Evolutionary conservation across 2,329 filamentous ascomycete genomes (phyloP).

Genomic region (Colletotrichum coccodes): DNA sequence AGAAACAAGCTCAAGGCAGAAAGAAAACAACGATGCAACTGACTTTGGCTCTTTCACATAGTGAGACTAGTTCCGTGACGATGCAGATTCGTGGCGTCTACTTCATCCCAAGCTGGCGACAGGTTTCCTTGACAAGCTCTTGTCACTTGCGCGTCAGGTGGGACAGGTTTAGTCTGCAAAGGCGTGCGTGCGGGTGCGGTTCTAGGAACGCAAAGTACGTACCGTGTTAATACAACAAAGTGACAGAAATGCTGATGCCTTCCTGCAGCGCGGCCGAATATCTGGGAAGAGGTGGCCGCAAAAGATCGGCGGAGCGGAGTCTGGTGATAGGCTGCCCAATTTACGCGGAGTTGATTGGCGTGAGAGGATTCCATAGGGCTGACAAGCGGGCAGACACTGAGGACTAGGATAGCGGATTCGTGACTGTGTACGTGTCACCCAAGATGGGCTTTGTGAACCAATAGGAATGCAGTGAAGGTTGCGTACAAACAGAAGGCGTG

Average conservation of each 20-base stretch:
- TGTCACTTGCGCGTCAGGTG: neutral
- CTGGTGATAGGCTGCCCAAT: constrained; percentile 33
- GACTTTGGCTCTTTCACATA: neutral
- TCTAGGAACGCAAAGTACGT: neutral
- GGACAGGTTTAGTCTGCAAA: neutral
- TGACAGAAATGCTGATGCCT: constrained; percentile 30
- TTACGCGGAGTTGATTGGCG: constrained; percentile 25
- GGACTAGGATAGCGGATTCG: constrained; percentile 12
- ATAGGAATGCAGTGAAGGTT: constrained; percentile 1
- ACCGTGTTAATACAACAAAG: neutral
- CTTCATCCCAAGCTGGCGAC: neutral
- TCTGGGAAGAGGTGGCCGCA: constrained; percentile 9
- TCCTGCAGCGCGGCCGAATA: constrained; percentile 16
- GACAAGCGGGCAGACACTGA: constrained; percentile 21
- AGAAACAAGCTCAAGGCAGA: constrained; percentile 22
- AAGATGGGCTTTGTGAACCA: constrained; percentile 20
- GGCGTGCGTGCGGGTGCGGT: neutral
- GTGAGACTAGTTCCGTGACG: constrained; percentile 5
- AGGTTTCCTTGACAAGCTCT: neutral
- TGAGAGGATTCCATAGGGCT: constrained; percentile 22
- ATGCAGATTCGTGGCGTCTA: constrained; percentile 26
- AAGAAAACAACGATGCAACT: neutral
- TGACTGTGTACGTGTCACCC: constrained; percentile 25
- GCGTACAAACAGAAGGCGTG: neutral
- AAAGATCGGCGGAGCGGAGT: constrained; percentile 24